phyloP scores from a whole-genome alignment of 163 green algal species.

The Coccomyxa subellipsoidea region DNA sequence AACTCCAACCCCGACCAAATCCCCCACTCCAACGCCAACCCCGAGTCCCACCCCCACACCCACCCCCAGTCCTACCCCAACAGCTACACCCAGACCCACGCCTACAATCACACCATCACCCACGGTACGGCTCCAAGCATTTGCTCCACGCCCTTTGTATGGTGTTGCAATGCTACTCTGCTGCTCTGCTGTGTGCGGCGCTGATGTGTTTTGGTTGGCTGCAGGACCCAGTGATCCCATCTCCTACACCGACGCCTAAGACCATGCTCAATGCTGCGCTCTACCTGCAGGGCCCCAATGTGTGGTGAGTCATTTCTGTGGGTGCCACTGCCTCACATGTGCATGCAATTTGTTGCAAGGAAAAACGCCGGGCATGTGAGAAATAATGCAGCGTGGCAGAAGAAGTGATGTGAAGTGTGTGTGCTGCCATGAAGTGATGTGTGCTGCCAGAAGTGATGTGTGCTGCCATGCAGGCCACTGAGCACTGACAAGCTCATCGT shows the following conservation, averaged over 20 bases:
- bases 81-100: background rate
- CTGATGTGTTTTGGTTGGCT: background rate
- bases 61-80: background rate
- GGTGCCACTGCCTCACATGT: too few species aligned
- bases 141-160: background rate
- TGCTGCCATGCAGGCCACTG: constrained; percentile 11
- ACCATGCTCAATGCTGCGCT: constrained; percentile 1
- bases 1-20: background rate
- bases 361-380: too few species aligned
- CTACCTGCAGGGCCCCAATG: background rate
- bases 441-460: too few species aligned
- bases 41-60: background rate
- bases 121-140: background rate
- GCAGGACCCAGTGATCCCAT: background rate
- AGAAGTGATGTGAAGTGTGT: too few species aligned
- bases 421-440: too few species aligned
- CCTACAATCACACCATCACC: background rate
- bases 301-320: background rate
- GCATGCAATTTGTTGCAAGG: too few species aligned
- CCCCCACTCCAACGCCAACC: background rate
- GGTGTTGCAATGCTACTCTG: background rate
- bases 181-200: background rate
- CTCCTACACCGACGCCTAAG: background rate
- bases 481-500: background rate
- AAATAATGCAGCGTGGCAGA: too few species aligned